Base-by-base conservation (phyloP, 2,329 filamentous ascomycete genomes). In the Aspergillus sergii region DNA sequence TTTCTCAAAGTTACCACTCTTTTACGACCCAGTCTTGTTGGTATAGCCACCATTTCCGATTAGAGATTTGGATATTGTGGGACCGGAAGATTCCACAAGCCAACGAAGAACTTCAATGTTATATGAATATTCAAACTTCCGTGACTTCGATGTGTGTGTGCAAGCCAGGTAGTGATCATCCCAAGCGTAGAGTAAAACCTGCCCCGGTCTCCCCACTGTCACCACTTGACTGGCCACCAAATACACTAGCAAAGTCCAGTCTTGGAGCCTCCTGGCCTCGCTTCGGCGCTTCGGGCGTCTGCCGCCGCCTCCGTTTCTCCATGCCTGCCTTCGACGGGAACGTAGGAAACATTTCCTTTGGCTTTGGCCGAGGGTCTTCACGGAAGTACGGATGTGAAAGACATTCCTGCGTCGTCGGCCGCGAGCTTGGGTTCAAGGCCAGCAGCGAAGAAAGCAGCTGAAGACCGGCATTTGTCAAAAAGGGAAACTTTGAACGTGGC, bases 261-360 rank as follows among this genome's bases (percentile, higher is more conserved):
- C 76, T 78, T 2, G 87, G 87, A 62, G 86, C 86, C 61, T 90
- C 88, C 57, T 91, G 88, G 0, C 93, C 94, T 36, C 94, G 84
- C 45, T 86, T 87, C 0, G 95, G 95, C 8, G 95, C 95, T 76
- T 93, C 89, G 1, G 95, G 95, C 66, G 89, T 94, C 64, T 89
- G 88, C 64, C 86, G 83, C 43, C 87, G 83, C 67, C 92, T 83
- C 69, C 93, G 83, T 73, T 89, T 90, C 82, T 99, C 95, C 82
- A 95, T 91, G 1, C 93, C 93, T 0, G 95, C 95, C 78, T 96
- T 97, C 71, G 91, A 95, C 0, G 95, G 95, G 76, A 98, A 99
- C 0, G 95, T 98, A 2, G 95, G 95, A 75, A 99, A 98, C 89
- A 99, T 90, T 71, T 90, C 91, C 75, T 92, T 91, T 9, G 90